phyloP scores from a whole-genome alignment of 257 asterid species.

The Scutellaria minor region DNA sequence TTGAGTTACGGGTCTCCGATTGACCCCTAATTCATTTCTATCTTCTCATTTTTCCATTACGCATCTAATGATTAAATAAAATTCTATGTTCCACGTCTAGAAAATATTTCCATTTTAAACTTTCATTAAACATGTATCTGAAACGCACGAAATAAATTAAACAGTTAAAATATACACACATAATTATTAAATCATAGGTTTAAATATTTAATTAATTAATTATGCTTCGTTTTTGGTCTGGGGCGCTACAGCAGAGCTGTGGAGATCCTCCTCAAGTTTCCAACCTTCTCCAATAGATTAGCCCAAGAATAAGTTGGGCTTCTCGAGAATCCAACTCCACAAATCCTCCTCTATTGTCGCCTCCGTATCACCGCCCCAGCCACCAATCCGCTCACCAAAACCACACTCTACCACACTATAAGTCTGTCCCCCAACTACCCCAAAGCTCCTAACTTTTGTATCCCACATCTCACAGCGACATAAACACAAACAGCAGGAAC shows the following conservation, averaged over 20 bases:
- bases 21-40: no score
- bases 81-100: no score
- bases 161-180: no score
- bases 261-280: constrained; percentile 77
- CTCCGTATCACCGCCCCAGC: constrained; percentile 77
- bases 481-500: constrained; percentile 54
- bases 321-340: constrained; percentile 52
- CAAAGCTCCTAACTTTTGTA: constrained; percentile 42
- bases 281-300: constrained; percentile 79
- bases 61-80: no score
- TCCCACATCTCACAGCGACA: constrained; percentile 51
- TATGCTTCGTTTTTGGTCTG: no score
- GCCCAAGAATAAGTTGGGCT: constrained; percentile 38
- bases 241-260: constrained; percentile 52
- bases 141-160: no score
- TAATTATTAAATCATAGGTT: no score
- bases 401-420: constrained; percentile 72
- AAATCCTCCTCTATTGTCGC: constrained; percentile 86
- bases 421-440: constrained; percentile 58
- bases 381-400: constrained; percentile 60
- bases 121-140: no score
- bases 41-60: no score
- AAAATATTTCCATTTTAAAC: no score
- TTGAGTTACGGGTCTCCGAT: no score
- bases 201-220: no score